Evolutionary conservation across 2,329 filamentous ascomycete species (phyloP), one percentile per base, ranked within the genome.

Genomic region (Cladobotryum mycophilum): DNA sequence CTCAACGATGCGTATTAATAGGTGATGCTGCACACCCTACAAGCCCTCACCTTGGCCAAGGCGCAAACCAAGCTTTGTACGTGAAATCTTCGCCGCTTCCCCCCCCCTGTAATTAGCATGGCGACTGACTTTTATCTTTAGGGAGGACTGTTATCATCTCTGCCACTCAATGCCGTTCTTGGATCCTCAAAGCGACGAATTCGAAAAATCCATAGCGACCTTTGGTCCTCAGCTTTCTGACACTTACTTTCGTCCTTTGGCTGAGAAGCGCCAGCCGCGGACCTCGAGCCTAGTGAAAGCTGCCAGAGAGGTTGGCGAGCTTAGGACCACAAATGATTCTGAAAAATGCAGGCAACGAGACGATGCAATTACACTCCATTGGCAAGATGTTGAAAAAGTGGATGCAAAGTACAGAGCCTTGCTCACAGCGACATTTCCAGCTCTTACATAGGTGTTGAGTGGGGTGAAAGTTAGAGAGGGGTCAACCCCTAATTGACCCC

Each of bases 11-110:
- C 22, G 52, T 57, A 22, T 48, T 60, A 20, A 51, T 56, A 6
- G 56, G 55, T 5, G 58, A 60, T 35, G 56, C 58, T 4, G 56
- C 57, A 20, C 58, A 59, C 45, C 55, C 58, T 3, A 60, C 57
- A 1, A 58, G 55, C 41, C 55, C 55, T 4, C 57, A 60, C 35
- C 56, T 59, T 9, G 58, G 56, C 5, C 58, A 60, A 47, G 58
- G 58, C 7, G 57, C 56, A 9, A 58, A 58, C n/a, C 57, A 57
- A 37, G 42, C 51, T 15, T 33, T 49, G 47, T 49, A 43, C 36
- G 50, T 34, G 13, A n/a, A 17, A n/a, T 3, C 4, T 12, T 8
- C 14, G 36, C 17, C 36, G 6, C 4, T 38, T 38, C 5, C 25
- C 25, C 25, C 25, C 9, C 6, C 15, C 38, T 14, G 8, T 20